Base-by-base conservation (phyloP, 148 eudicot species). In the Beta vulgaris region DNA sequence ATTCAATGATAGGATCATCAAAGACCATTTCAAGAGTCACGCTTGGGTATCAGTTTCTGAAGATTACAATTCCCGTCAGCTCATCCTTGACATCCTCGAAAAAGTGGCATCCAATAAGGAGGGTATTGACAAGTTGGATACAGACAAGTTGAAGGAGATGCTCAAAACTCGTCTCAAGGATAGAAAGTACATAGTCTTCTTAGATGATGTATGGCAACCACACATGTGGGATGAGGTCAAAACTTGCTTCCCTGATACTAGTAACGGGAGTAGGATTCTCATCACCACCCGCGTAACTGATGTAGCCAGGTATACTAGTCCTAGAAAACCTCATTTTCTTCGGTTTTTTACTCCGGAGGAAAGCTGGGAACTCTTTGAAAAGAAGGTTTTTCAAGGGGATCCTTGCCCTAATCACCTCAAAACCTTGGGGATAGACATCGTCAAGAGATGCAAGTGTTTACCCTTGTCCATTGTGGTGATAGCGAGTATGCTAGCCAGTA, bases 381-480 rank as follows among this genome's bases (percentile, higher is more conserved):
- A 39, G 37, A 78, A 80, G 64, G 88, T 76, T 1, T 72, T 85
- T 15, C 65, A 75, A 2, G 57, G 67, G 29, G 73, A 72, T 18
- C 53, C 69, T 28, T 81, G 78, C 37, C 82, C 84, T 6, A 0
- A 26, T 18, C 76, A 79, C 14, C 62, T 82, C 4, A 44, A 58
- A 43, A 16, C 51, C 34, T 31, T 62, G 13, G 86, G 86, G 11
- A 71, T 6, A 29, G 32, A 59, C 0, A 82, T 85, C 21, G 80
- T 73, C 0, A 16, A 49, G 1, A 72, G 62, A 53, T 85, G 87
- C 64, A 42, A 49, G 39, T 83, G 85, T n/a, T 55, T 82, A 26
- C 87, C 87, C 0, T 70, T 85, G 43, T 81, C 88, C 14, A 57
- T 85, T 11, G 79, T 83, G 35, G 84, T 85, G 29, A 39, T 83